Base-by-base conservation (phyloP, 75 land plant genomes). In the Isoetes taiwanensis region DNA sequence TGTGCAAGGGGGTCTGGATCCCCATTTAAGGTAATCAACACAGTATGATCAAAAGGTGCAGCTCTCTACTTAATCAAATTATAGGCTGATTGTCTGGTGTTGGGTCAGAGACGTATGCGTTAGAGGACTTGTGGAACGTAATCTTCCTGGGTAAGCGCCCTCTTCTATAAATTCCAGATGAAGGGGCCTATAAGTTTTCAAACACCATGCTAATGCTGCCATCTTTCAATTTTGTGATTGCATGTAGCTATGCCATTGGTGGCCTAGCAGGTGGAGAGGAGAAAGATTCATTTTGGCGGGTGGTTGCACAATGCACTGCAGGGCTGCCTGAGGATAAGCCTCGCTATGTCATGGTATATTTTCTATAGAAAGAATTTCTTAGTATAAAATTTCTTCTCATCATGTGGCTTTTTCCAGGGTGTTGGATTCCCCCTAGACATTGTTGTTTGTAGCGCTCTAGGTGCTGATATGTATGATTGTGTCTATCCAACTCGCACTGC, bases 391-490 rank as follows among this genome's bases (percentile, higher is more conserved):
- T 9, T 37, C 9, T 37, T 9, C 12, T 9, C 39, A 37, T 37
- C 39, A 14, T 14, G 39, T 37, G 39, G 16, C 23, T 5, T 5
- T 46, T 46, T 46, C 57, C 87, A 94, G 99, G 99, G 99, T 37
- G 90, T 94, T 52, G 99, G 99, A 2, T 94, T 85, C 72, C 99
- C 99, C 19, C 74, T 94, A 60, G 99, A 94, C 66, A 85, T 94
- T 41, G 90, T 94, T 31, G 99, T 94, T 58, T 94, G 99, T 65
- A 94, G 99, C 76, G 99, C 99, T 54, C 80, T 94, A 50, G 99
- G 99, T 66, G 99, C 99, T 32, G 99, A 94, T 60, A 94, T 94
- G 99, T 94, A 94, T 65, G 99, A 94, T 67, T 94, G 99, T 74
- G 99, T 94, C 28, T 94, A 94, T 56, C 99, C 99, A 31, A 94